Base-by-base conservation (phyloP, 2,329 filamentous ascomycete species). In the Laburnicola sp. region DNA sequence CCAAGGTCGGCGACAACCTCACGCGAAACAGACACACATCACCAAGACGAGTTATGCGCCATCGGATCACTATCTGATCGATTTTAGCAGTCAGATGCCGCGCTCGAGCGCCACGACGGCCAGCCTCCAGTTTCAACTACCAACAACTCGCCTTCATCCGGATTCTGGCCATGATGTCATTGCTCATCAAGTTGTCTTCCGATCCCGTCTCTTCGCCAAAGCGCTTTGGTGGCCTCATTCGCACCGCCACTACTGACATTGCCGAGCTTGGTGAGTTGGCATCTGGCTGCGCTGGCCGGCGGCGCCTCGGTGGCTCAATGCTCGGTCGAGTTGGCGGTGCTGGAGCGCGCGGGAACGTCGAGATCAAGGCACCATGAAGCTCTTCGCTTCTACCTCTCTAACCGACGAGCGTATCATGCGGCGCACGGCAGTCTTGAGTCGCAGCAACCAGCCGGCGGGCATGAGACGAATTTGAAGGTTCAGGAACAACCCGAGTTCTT, bases 401-500 rank as follows among this genome's bases (percentile, higher is more conserved):
- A 16, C 16, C 16, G 16, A 16, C 28, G 25, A n/a, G 26, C 22
- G n/a, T 31, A 47, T 45, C 48, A 50, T 45, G 45, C 25, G 30
- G 28, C 23, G 35, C 35, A 41, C 32, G 36, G 31, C 31, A 36
- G 46, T 25, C 6, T 22, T 31, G 22, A 21, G 32, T n/a, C 30
- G 31, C 39, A 34, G 27, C 45, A 32, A 41, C 25, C 16, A 16
- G 16, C 41, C 5, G 27, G 31, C 45, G 31, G 53, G 45, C 32
- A 31, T 45, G 49, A 40, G 38, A n/a, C 28, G 38, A 35, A 58
- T 64, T 57, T 61, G 45, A 61, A 64, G 59, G 59, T 49, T 53
- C 59, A 64, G 56, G 61, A 62, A 64, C 64, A 63, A 69, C 60
- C 63, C 65, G 50, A 50, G 22, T 30, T 40, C 35, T 32, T 51